phyloP scores from a whole-genome alignment of 306 rosid genomes.

The Cicer pinnatifidum region DNA sequence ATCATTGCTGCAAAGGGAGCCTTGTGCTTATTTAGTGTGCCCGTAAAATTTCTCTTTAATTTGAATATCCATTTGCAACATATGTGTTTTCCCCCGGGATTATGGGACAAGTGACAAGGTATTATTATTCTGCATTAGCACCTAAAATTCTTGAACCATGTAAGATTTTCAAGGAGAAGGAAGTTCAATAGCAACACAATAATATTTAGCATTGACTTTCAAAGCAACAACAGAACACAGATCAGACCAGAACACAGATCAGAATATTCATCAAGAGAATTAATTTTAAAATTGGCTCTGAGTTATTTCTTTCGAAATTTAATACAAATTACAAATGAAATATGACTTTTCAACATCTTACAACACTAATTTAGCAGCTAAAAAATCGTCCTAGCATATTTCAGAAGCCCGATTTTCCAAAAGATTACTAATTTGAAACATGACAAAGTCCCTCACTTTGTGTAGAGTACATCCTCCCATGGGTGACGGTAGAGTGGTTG shows the following conservation, averaged over 20 bases:
- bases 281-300: slow-evolving; percentile 43
- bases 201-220: neutral
- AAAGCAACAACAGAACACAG: slow-evolving; percentile 33
- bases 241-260: slow-evolving; percentile 33
- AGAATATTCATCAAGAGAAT: slow-evolving; percentile 35
- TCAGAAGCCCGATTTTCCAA: slow-evolving; percentile 44
- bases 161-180: neutral
- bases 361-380: slow-evolving; percentile 57
- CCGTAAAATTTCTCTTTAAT: neutral
- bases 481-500: slow-evolving; percentile 99
- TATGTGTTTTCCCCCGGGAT: neutral
- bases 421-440: slow-evolving; percentile 40
- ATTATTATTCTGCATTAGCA: neutral
- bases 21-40: no score
- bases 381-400: slow-evolving; percentile 48
- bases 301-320: slow-evolving; percentile 48
- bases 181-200: neutral
- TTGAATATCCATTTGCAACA: neutral
- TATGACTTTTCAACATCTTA: slow-evolving; percentile 42
- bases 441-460: slow-evolving; percentile 64
- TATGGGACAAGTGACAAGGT: neutral
- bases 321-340: slow-evolving; percentile 56
- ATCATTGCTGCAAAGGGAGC: no score
- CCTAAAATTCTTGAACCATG: neutral
- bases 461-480: slow-evolving; percentile 98